Conservation (phyloP, 192 early-diverging fungal genomes). For the Coemansia sp. region DNA sequence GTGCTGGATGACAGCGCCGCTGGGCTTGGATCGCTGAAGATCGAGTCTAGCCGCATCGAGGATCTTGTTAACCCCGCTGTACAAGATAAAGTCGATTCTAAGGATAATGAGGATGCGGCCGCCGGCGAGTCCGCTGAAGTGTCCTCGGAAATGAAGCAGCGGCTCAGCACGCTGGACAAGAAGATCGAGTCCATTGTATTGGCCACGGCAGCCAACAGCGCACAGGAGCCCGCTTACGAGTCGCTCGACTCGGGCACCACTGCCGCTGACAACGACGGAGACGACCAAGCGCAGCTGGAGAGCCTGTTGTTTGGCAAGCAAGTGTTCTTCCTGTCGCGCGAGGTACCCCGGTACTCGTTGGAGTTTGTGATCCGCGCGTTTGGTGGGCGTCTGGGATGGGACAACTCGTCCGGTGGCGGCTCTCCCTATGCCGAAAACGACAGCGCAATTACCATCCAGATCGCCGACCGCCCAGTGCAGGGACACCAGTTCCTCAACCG, state of each 20-base stretch:
- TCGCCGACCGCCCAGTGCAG: slow-evolving; percentile 79
- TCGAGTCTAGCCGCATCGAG: slow-evolving; percentile 42
- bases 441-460: slow-evolving; percentile 84
- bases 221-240: slow-evolving; percentile 24
- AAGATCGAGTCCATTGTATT: slow-evolving; percentile 45
- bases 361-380: slow-evolving; percentile 89
- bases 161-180: slow-evolving; percentile 33
- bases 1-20: slow-evolving; percentile 45
- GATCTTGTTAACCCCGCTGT: slow-evolving; percentile 33
- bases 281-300: slow-evolving; percentile 28
- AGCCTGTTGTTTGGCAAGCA: slow-evolving; percentile 62
- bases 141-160: slow-evolving; percentile 31
- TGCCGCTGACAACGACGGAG: slow-evolving; percentile 1
- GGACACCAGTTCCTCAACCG: slow-evolving; percentile 63
- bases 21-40: slow-evolving; percentile 42
- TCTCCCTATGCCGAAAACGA: slow-evolving; percentile 79
- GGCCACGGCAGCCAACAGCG: slow-evolving; percentile 2
- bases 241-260: slow-evolving; percentile 4
- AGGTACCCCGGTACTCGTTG: slow-evolving; percentile 89
- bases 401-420: slow-evolving; percentile 69
- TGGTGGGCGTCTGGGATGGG: slow-evolving; percentile 92
- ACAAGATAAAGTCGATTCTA: slow-evolving; percentile 25
- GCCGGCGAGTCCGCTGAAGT: not conserved
- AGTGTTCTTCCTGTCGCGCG: slow-evolving; percentile 87
- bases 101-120: slow-evolving; percentile 22